Conservation (phyloP, 2,329 filamentous ascomycete genomes). For the Apiospora rasikravindrae region DNA sequence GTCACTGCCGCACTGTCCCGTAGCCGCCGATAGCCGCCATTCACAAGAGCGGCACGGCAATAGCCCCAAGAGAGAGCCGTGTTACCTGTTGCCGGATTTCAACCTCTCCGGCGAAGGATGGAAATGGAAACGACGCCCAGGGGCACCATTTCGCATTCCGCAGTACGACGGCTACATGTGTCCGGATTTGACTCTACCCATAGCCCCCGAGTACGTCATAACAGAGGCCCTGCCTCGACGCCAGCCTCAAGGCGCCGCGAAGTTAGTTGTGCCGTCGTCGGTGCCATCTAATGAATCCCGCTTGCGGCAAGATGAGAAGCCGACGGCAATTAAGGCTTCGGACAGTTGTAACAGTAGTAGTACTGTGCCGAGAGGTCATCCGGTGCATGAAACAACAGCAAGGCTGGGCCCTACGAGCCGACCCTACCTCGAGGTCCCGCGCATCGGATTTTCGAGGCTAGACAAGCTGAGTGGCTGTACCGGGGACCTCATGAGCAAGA, state of each 20-base stretch:
- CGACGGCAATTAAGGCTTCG: not conserved
- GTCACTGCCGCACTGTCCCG: not conserved
- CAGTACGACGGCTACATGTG: constrained; percentile 37
- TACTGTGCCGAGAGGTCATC: not conserved
- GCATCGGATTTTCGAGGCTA: not conserved
- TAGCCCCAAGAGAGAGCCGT: constrained; percentile 25
- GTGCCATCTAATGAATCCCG: not conserved
- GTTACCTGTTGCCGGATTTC: constrained; percentile 33
- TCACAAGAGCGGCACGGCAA: not conserved
- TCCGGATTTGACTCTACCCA: constrained; percentile 34
- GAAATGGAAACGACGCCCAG: constrained; percentile 34
- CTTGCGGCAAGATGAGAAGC: not conserved
- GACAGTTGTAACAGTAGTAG: not conserved
- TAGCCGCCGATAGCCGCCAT: not conserved
- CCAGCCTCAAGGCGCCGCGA: not conserved
- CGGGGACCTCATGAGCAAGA: not conserved
- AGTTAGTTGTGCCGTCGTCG: not conserved
- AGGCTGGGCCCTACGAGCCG: not conserved
- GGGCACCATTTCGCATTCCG: constrained; percentile 37
- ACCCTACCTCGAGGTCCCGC: not conserved
- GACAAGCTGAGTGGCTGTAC: not conserved
- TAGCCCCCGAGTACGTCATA: constrained; percentile 34
- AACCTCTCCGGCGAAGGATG: constrained; percentile 31
- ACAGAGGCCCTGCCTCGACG: constrained; percentile 27
- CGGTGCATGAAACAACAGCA: not conserved